Evolutionary conservation across 169 alveolate genomes (phyloP), one percentile per base, ranked within the genome.

Genomic region (Eimeria brunetti): DNA sequence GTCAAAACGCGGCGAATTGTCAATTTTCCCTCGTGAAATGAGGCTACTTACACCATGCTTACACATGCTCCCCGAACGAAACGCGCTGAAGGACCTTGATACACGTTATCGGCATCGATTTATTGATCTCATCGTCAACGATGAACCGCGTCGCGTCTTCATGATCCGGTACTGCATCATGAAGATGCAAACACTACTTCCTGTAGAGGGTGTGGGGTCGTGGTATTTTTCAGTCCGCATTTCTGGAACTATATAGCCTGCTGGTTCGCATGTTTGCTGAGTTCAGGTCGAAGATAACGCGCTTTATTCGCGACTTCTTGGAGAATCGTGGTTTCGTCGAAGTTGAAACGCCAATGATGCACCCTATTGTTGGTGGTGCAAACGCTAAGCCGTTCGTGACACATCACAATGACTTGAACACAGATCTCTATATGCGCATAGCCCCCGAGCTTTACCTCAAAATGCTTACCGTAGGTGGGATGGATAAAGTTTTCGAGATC

Each of bases 361-460:
- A 99, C 95, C 98, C 98, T 98, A 98, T 98, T 44, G 98, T 99
- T 38, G 99, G 99, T 46, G 99, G 99, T n/a, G 99, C 99, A 0
- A 97, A 99, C 46, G 99, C 99, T 8, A 98, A 97, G 95, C 99
- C 99, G 44, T 99, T 99, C 97, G 97, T 97, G 56, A 99, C 99
- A 58, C 98, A 98, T 96, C 99, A 99, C 97, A 99, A 99, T 97
- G 99, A 99, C 88, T 97, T 99, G 76, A 97, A 99, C 95, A 97
- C 98, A 97, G 98, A 99, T 93, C 97, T 99, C 49, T 99, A 96
- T 97, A 98, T 99, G 99, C 98, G 99, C 75, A 98, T 99, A 73
- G 99, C 99, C 33, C 99, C 99, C 9, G 99, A 99, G 96, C 98
- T 99, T 88, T 99, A 98, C 97, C 97, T 99, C 92, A 99, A 99